phyloP scores from a whole-genome alignment of 2,329 filamentous ascomycete species.

The Intubia oerlemansii region DNA sequence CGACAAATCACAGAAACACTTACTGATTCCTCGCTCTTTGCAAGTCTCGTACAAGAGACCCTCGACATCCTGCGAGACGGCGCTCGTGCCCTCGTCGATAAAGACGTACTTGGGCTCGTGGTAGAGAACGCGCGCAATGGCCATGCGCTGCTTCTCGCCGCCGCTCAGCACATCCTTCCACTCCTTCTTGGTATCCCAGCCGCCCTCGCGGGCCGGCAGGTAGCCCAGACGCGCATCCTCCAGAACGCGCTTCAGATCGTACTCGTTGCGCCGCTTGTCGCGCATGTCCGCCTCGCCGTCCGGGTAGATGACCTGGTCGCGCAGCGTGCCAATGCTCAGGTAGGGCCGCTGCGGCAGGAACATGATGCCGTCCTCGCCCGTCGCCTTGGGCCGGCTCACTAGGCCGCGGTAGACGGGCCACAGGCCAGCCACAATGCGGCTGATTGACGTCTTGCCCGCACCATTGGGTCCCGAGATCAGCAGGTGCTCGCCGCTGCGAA shows the following conservation, averaged over 20 bases:
- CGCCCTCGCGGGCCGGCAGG: constrained; percentile 75
- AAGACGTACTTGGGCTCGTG: constrained; percentile 91
- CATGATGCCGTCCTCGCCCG: constrained; percentile 86
- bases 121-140: constrained; percentile 73
- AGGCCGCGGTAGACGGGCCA: constrained; percentile 94
- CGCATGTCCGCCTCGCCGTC: constrained; percentile 91
- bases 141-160: constrained; percentile 92
- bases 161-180: constrained; percentile 98
- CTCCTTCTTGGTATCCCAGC: constrained; percentile 90
- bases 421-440: constrained; percentile 70
- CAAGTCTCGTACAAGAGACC: constrained; percentile 81
- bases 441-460: constrained; percentile 76
- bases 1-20: constrained; percentile 17
- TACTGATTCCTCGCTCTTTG: constrained; percentile 84
- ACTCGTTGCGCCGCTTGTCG: constrained; percentile 54
- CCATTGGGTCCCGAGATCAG: constrained; percentile 91
- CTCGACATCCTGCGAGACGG: constrained; percentile 86
- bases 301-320: constrained; percentile 95
- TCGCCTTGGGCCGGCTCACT: constrained; percentile 63
- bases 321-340: constrained; percentile 72
- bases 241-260: constrained; percentile 55
- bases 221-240: constrained; percentile 77
- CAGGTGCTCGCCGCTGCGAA: constrained; percentile 78
- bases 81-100: constrained; percentile 86
- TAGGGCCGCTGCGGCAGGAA: constrained; percentile 91